These are phyloP conservation scores for Chalaropsis ovoidea DNA, from an alignment of 2,329 filamentous ascomycete genomes.

Conservation along the genomic window DNA sequence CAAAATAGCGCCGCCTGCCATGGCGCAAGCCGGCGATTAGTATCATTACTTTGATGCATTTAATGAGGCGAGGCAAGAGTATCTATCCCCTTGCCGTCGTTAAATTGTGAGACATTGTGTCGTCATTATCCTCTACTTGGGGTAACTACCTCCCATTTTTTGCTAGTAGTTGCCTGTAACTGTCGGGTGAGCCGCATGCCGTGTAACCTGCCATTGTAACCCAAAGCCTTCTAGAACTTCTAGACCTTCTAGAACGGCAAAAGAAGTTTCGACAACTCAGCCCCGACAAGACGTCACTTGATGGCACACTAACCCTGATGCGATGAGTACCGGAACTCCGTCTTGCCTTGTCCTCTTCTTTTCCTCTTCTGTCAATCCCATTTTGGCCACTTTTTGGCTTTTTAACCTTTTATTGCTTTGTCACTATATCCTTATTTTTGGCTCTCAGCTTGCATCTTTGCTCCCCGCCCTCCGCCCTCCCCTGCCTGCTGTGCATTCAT, in stretches of 20 bases:
- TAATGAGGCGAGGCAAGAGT: too few relatives aligned
- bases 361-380: neutral
- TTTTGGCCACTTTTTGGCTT: neutral
- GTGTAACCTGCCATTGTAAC: neutral
- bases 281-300: neutral
- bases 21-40: too few relatives aligned
- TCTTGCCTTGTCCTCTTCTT: neutral
- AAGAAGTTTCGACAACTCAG: neutral
- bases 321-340: neutral
- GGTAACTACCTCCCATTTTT: neutral
- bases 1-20: too few relatives aligned
- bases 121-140: neutral
- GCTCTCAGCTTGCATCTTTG: too few relatives aligned
- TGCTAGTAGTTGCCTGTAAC: neutral
- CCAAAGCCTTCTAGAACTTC: neutral
- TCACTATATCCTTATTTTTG: too few relatives aligned
- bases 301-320: neutral
- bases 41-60: too few relatives aligned
- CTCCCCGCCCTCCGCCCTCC: too few relatives aligned
- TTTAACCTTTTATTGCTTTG: neutral
- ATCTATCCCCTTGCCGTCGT: too few relatives aligned
- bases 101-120: too few relatives aligned
- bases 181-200: neutral
- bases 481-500: too few relatives aligned
- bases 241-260: neutral